phyloP scores from a whole-genome alignment of 106 monocot species.

The Acorus calamus region DNA sequence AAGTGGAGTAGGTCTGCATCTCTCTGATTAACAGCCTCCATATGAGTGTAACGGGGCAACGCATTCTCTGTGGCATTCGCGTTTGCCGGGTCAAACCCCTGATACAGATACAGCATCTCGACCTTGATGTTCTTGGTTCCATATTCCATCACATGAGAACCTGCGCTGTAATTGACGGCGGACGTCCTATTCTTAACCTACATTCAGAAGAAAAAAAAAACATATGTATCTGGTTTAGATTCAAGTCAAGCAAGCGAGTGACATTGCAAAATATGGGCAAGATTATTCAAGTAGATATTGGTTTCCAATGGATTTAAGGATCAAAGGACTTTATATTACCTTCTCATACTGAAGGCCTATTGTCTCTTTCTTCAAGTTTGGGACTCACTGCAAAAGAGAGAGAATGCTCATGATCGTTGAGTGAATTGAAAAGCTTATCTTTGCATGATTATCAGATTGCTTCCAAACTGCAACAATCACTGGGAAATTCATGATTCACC shows the following conservation, averaged over 20 bases:
- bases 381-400: constrained; percentile 30
- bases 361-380: constrained; percentile 78
- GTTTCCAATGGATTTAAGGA: too few relatives aligned
- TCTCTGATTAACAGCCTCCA: constrained; percentile 45
- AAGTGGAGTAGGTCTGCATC: constrained; percentile 84
- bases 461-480: too few relatives aligned
- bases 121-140: constrained; percentile 8
- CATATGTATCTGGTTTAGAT: background rate
- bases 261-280: too few relatives aligned
- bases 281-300: too few relatives aligned
- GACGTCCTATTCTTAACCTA: constrained; percentile 24
- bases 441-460: too few relatives aligned
- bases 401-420: background rate
- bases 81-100: constrained; percentile 13
- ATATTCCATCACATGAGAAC: constrained; percentile 31
- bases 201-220: background rate
- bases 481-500: too few relatives aligned
- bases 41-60: background rate
- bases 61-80: constrained; percentile 26
- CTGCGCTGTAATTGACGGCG: constrained; percentile 11
- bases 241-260: too few relatives aligned
- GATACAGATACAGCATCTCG: constrained; percentile 15
- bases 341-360: constrained; percentile 54
- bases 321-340: constrained; percentile 11
- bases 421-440: background rate